phyloP scores from a whole-genome alignment of 2,329 filamentous ascomycete species.

The Chaetomiaceae sp. region DNA sequence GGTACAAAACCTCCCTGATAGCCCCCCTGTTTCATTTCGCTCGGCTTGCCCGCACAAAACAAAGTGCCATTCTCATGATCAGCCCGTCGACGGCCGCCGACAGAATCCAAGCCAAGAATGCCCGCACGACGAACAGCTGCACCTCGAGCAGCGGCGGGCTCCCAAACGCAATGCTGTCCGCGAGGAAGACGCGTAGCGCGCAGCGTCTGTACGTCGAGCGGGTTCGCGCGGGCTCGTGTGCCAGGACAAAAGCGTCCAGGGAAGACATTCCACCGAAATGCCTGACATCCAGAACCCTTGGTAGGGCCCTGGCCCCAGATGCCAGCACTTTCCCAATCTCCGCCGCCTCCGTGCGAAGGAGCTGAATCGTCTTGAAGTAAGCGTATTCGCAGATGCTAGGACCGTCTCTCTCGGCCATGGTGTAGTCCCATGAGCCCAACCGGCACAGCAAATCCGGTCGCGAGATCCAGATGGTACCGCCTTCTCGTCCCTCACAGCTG shows the following conservation, averaged over 20 bases:
- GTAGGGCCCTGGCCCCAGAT: constrained; percentile 29
- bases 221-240: constrained; percentile 25
- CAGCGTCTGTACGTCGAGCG: constrained; percentile 33
- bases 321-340: constrained; percentile 37
- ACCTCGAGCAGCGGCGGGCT: constrained; percentile 30
- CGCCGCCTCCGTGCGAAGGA: constrained; percentile 37
- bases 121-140: constrained; percentile 30
- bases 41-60: neutral
- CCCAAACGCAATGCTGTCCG: constrained; percentile 37
- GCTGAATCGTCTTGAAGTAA: constrained; percentile 40
- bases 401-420: constrained; percentile 20
- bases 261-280: constrained; percentile 40
- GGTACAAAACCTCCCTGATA: too few species aligned
- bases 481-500: constrained; percentile 54
- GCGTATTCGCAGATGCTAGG: constrained; percentile 34
- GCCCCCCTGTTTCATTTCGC: too few species aligned
- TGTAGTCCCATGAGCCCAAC: constrained; percentile 30
- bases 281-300: constrained; percentile 28
- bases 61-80: neutral
- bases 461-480: constrained; percentile 52
- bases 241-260: constrained; percentile 45
- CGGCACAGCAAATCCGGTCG: constrained; percentile 45
- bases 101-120: constrained; percentile 30
- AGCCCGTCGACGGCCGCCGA: constrained; percentile 8
- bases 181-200: constrained; percentile 39